Conservation (phyloP, 768 basidiomycete species). For the Symmetrospora coprosmae region DNA sequence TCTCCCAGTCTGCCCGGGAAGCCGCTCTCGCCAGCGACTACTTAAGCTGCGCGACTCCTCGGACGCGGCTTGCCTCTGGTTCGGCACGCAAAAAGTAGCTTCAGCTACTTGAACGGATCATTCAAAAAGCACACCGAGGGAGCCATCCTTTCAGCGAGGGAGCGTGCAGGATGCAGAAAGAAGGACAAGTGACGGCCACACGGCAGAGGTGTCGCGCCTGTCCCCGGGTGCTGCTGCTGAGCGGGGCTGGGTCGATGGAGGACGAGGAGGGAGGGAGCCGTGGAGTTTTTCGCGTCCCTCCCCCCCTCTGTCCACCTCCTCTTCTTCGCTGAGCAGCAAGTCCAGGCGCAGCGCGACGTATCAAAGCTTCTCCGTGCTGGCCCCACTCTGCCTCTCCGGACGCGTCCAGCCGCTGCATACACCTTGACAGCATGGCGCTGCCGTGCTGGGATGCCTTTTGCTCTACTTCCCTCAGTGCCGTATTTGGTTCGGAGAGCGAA, state of each 20-base stretch:
- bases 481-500: not conserved
- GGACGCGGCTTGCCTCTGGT: no score
- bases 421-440: not conserved
- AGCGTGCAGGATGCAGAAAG: not conserved
- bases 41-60: no score
- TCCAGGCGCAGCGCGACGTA: not conserved
- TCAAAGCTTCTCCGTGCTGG: not conserved
- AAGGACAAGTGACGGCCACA: not conserved
- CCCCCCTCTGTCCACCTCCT: not conserved
- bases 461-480: not conserved
- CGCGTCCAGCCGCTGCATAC: not conserved
- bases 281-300: not conserved
- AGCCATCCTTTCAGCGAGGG: no score
- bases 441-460: not conserved
- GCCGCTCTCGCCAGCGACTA: no score
- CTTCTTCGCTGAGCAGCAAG: not conserved
- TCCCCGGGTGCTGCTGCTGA: not conserved
- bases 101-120: not conserved
- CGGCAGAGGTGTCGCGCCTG: not conserved
- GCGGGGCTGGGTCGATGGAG: no score
- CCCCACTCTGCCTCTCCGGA: not conserved
- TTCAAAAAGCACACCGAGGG: constrained; percentile 23
- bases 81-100: constrained; percentile 3
- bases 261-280: no score
- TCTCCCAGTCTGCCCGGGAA: no score